Conservation (phyloP, 2,329 filamentous ascomycete species). For the Cercospora berteroae region DNA sequence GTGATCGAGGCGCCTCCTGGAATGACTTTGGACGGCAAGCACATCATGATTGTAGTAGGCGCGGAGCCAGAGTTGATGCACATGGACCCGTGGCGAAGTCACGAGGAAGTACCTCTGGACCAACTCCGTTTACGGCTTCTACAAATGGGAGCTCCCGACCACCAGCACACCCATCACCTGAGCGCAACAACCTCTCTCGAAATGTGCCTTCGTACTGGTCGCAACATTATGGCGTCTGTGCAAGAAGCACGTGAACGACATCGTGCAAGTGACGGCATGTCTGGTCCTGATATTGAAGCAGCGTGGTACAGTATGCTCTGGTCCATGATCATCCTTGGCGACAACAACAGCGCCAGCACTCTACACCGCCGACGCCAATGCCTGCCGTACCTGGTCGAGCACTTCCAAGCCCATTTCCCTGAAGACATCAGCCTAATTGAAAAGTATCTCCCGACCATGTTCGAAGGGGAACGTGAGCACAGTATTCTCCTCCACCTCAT, state of each 20-base stretch:
- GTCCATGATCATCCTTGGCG: conserved; percentile 55
- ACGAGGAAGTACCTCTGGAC: conserved; percentile 61
- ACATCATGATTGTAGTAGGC: conserved; percentile 25
- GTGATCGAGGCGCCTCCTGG: conserved; percentile 63
- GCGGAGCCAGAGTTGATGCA: conserved; percentile 55
- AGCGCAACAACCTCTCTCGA: conserved; percentile 62
- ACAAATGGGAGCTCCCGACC: conserved; percentile 44
- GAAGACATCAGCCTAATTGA: conserved; percentile 72
- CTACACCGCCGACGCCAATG: conserved; percentile 52
- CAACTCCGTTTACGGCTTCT: conserved; percentile 60
- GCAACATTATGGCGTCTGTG: conserved; percentile 76
- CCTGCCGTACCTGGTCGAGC: conserved; percentile 63
- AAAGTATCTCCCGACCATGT: conserved; percentile 64
- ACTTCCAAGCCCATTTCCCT: conserved; percentile 63
- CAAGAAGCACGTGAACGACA: conserved; percentile 47
- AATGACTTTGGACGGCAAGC: conserved; percentile 41
- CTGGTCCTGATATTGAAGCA: conserved; percentile 52
- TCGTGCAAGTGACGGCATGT: conserved; percentile 28
- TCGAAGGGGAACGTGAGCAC: conserved; percentile 53
- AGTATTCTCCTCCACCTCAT: conserved; percentile 55
- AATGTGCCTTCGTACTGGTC: conserved; percentile 71
- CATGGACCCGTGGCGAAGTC: conserved; percentile 74
- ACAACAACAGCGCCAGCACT: conserved; percentile 26
- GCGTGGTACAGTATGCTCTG: conserved; percentile 73
- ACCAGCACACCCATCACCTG: conserved; percentile 55